Evolutionary conservation across 371 early-diverging fungal species (phyloP), one percentile per base, ranked within the genome.

Genomic region (Mucor mucedo): DNA sequence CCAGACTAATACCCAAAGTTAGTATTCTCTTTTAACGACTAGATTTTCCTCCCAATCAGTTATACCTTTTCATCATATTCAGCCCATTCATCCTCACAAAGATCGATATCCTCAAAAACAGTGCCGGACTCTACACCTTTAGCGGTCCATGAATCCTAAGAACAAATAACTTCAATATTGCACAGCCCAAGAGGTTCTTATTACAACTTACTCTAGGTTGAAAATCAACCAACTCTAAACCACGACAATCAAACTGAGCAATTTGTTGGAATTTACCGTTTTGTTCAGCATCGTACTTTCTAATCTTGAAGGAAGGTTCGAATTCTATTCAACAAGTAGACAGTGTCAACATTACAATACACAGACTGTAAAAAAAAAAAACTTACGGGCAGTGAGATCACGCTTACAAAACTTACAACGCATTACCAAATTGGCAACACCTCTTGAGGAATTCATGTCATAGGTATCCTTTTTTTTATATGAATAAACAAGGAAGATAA

Each of bases 321-420:
- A 91, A 84, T 59, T 86, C 89, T 88, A 21, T 21, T 21, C 21
- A 21, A 21, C 21, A 21, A 21, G 21, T 21, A 21, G 21, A 21
- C 21, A 21, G 21, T 21, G 21, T 21, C 21, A 21, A 21, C 21
- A 21, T 21, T 21, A 21, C 21, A 21, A 21, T 21, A 75, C 10
- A 10, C 7, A 27, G 4, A 39, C 32, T 7, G 35, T 35, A 8
- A 6, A 4, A 35, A 35, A 35, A 6, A 1, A 35, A 52, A 21
- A 30, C 35, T 45, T 83, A 89, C 90, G 81, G 13, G 89, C 88
- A 48, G 87, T 86, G 40, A 84, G 78, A 70, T 93, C 93, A 47
- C 90, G 87, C 63, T 89, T 91, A 83, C 98, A 97, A 63, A 90
- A 91, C 80, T 96, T 95, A 90, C 98, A 97, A 55, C 81, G 83